Evolutionary conservation across 176 grass and related monocot species (phyloP).

Genomic region (Zea mays): DNA sequence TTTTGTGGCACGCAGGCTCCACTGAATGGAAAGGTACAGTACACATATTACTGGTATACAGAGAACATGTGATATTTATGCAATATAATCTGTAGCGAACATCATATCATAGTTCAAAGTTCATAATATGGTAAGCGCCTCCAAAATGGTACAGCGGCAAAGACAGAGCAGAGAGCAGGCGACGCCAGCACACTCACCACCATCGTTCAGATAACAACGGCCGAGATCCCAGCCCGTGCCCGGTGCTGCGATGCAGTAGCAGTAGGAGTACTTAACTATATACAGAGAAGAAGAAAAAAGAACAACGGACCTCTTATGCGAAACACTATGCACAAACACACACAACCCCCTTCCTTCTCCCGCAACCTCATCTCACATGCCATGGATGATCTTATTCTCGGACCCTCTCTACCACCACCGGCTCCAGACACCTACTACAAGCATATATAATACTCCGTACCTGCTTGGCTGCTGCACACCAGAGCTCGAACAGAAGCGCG

Average conservation of each 20-base stretch:
- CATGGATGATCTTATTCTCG: constrained; percentile 45
- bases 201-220: background rate
- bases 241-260: constrained; percentile 5
- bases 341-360: background rate
- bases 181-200: constrained; percentile 44
- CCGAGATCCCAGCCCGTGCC: constrained; percentile 7
- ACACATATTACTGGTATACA: background rate
- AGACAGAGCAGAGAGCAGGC: constrained; percentile 17
- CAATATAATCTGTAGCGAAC: constrained; percentile 24
- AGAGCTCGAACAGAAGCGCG: constrained; percentile 14
- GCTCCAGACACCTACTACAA: constrained; percentile 36
- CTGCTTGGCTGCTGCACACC: constrained; percentile 16
- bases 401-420: constrained; percentile 26
- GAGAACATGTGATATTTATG: background rate
- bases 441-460: background rate
- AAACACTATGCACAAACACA: constrained; percentile 56
- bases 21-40: background rate
- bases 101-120: constrained; percentile 17
- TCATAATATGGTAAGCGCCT: constrained; percentile 45
- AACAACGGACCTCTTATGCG: constrained; percentile 39
- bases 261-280: constrained; percentile 19
- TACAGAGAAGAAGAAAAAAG: constrained; percentile 31
- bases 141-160: constrained; percentile 46
- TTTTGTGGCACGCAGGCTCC: background rate
- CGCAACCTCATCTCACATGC: constrained; percentile 1